phyloP scores from a whole-genome alignment of 345 rosid genomes.

The Capsella bursapastoris region DNA sequence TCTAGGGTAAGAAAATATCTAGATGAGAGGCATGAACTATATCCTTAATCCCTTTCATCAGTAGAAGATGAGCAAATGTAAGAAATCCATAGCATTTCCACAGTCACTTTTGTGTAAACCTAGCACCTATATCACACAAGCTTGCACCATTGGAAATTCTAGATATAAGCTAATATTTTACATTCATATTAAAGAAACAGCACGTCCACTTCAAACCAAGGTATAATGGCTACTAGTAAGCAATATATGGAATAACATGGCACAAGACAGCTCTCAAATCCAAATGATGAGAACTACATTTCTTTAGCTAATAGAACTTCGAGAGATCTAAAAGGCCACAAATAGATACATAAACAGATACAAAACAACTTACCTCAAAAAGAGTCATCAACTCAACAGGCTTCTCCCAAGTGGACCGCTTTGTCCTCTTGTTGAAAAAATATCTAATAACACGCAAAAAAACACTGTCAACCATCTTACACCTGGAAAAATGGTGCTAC shows the following conservation, averaged over 20 bases:
- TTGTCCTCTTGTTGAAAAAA: constrained; percentile 84
- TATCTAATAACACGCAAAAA: constrained; percentile 55
- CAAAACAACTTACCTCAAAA: constrained; percentile 71
- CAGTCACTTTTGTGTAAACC: constrained; percentile 19
- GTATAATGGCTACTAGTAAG: constrained; percentile 18
- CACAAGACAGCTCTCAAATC: constrained; percentile 27
- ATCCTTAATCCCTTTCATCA: constrained; percentile 20
- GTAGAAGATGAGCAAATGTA: constrained; percentile 27
- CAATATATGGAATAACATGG: constrained; percentile 14
- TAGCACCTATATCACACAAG: constrained; percentile 28
- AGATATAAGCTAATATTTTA: constrained; percentile 22
- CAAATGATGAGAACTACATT: constrained; percentile 10
- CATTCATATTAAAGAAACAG: constrained; percentile 12
- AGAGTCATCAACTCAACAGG: constrained; percentile 92
- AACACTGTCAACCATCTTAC: constrained; percentile 23
- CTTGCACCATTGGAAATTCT: constrained; percentile 22
- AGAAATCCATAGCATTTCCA: constrained; percentile 24
- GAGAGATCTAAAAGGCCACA: background rate
- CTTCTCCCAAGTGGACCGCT: constrained; percentile 90
- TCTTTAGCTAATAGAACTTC: constrained; percentile 31
- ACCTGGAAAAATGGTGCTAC: constrained; percentile 25
- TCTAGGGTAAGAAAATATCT: constrained; percentile 21
- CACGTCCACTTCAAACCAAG: constrained; percentile 26
- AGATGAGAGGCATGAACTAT: constrained; percentile 17
- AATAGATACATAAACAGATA: constrained; percentile 20